Evolutionary conservation across 768 basidiomycete species (phyloP).

Genomic region (Tricholoma terreum): DNA sequence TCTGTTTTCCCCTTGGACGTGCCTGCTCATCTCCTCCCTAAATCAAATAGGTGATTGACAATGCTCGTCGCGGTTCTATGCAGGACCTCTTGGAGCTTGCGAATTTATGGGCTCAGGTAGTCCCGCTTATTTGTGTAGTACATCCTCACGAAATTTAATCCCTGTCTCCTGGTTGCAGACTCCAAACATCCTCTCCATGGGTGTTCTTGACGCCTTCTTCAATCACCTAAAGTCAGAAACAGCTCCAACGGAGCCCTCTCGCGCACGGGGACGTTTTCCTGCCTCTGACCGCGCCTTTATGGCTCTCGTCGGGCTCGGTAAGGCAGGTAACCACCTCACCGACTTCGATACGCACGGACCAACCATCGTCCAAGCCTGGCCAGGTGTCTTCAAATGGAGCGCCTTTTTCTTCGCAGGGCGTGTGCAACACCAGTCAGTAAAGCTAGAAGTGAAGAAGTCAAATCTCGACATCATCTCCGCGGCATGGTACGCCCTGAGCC

Average conservation of each 20-base stretch:
- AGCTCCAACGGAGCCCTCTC: constrained; percentile 13
- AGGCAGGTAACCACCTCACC: constrained; percentile 23
- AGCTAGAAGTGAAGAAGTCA: constrained; percentile 13
- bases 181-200: constrained; percentile 15
- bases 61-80: neutral
- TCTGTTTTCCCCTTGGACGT: neutral
- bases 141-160: constrained; percentile 1
- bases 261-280: constrained; percentile 13
- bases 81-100: constrained; percentile 1
- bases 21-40: neutral
- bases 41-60: constrained; percentile 3
- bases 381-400: constrained; percentile 36
- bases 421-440: constrained; percentile 15
- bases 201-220: constrained; percentile 28
- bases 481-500: constrained; percentile 26
- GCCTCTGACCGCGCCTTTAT: constrained; percentile 27
- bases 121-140: neutral
- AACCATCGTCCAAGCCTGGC: constrained; percentile 29
- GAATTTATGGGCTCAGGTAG: constrained; percentile 14
- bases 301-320: constrained; percentile 31
- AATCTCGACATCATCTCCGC: constrained; percentile 28
- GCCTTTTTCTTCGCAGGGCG: constrained; percentile 28
- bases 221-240: constrained; percentile 22
- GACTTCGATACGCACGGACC: constrained; percentile 18
- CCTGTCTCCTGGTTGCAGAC: neutral